Percentiles rank a stretch among this genome's conserved stretches.
Evolutionary conservation across 2,329 filamentous ascomycete species (phyloP).

Genomic region (Knufia fluminis): DNA sequence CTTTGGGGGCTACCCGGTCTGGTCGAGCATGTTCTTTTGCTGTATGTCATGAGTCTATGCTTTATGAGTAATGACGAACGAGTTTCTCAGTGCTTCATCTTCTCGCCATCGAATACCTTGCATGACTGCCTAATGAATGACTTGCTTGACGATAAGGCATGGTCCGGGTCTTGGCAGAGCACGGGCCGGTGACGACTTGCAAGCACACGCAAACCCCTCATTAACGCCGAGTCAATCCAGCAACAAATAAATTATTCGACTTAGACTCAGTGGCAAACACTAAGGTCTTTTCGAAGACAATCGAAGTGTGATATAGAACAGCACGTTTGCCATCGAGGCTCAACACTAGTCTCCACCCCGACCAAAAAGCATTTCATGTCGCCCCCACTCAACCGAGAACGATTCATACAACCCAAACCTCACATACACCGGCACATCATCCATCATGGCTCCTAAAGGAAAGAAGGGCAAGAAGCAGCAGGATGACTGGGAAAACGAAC

Average conservation of each 20-base stretch:
- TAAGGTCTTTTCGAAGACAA: neutral
- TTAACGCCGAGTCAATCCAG: neutral
- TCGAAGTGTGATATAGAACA: neutral
- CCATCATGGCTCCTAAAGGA: slow-evolving; percentile 83
- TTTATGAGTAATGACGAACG: too few relatives aligned
- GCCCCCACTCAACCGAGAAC: slow-evolving; percentile 23
- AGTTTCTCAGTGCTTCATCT: too few relatives aligned
- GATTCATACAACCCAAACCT: slow-evolving; percentile 12
- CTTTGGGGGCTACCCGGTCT: too few relatives aligned
- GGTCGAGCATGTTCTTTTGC: too few relatives aligned
- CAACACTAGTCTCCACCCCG: neutral
- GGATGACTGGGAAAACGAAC: slow-evolving; percentile 90
- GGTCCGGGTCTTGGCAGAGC: too few relatives aligned
- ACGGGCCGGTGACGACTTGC: neutral
- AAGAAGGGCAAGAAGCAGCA: slow-evolving; percentile 73
- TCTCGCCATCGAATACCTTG: too few relatives aligned
- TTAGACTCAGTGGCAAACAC: neutral
- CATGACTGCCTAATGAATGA: neutral
- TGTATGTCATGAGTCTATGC: neutral
- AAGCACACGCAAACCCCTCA: neutral
- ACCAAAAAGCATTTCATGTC: slow-evolving; percentile 19
- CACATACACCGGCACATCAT: slow-evolving; percentile 19
- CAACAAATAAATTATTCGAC: too few relatives aligned
- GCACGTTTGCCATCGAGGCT: neutral
- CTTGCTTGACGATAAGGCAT: neutral